Conservation (phyloP, 2,329 filamentous ascomycete species). For the Fusarium sarcochroum region DNA sequence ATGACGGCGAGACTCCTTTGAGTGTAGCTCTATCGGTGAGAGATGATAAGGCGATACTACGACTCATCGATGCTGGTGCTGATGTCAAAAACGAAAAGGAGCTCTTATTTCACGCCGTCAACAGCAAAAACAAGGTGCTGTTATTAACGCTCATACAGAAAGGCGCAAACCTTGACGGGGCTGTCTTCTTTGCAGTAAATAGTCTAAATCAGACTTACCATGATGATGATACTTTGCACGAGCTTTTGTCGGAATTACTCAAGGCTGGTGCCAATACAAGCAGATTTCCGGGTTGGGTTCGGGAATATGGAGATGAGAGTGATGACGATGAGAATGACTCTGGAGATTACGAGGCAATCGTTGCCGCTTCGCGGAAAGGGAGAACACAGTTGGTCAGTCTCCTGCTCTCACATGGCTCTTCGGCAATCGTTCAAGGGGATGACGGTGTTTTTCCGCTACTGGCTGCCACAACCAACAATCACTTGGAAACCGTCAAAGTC, state of each 20-base stretch:
- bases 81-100: background rate
- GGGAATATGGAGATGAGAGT: background rate
- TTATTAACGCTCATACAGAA: background rate
- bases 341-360: background rate
- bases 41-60: fast-evolving
- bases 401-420: background rate
- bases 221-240: fast-evolving
- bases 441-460: background rate
- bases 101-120: background rate
- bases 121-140: fast-evolving
- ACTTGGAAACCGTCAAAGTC: background rate
- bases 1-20: background rate
- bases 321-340: background rate
- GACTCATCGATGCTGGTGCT: background rate
- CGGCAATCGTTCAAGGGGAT: too few relatives aligned
- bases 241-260: background rate
- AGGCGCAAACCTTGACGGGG: background rate
- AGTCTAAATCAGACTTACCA: fast-evolving
- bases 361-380: background rate
- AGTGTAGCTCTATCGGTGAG: background rate
- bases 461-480: background rate
- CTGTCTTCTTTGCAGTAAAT: background rate
- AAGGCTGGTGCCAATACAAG: background rate
- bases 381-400: fast-evolving
- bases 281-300: fast-evolving